Conservation (phyloP, 345 rosid species). For the Eucalyptus dawsonii region DNA sequence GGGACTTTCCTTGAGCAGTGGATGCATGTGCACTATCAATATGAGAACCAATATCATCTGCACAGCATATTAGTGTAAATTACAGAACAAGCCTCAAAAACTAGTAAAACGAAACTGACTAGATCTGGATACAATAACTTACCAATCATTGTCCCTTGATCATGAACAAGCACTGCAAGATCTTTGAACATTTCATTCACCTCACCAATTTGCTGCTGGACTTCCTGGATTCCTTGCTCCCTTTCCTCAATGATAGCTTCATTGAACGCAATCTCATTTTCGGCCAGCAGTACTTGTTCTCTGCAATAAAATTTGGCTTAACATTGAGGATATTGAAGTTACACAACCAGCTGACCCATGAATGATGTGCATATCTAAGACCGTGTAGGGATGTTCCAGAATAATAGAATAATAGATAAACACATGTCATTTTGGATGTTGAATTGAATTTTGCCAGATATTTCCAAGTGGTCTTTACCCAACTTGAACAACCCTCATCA, state of each 20-base stretch:
- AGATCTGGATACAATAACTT: not conserved
- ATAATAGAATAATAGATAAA: not conserved
- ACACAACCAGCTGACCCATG: not conserved
- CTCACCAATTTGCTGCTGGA: slow-evolving; percentile 4
- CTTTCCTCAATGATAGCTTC: slow-evolving; percentile 11
- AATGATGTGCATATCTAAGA: not conserved
- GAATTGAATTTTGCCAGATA: not conserved
- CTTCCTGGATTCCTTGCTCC: slow-evolving; percentile 3
- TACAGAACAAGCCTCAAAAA: not conserved
- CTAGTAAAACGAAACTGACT: not conserved
- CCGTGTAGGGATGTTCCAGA: not conserved
- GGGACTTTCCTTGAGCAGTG: slow-evolving; percentile 62
- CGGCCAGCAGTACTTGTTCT: slow-evolving; percentile 13
- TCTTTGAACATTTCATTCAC: slow-evolving; percentile 6
- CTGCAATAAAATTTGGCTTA: slow-evolving; percentile 13
- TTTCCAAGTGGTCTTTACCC: not conserved
- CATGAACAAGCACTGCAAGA: slow-evolving; percentile 2
- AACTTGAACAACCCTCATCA: not conserved
- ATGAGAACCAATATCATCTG: slow-evolving; percentile 85
- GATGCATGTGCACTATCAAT: slow-evolving; percentile 59
- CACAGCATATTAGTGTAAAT: not conserved
- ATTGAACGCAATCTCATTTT: not conserved
- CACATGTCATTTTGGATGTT: not conserved
- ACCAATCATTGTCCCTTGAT: slow-evolving; percentile 5
- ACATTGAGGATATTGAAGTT: not conserved